Evolutionary conservation across 164 flowering plant species (phyloP).

Genomic region (Vitis riparia): DNA sequence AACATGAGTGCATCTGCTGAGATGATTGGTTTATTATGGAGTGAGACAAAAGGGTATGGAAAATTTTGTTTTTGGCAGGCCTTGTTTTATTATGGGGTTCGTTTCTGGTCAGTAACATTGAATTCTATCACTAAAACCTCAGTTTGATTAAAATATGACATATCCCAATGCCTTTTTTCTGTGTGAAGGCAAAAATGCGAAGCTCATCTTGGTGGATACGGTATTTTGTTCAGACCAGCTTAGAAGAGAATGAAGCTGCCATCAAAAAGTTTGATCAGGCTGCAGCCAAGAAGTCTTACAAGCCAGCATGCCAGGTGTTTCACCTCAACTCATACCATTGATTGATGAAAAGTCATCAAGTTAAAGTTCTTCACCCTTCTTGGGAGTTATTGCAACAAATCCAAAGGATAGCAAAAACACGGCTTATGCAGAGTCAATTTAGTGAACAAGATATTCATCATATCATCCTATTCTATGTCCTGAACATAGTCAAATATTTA

Average conservation of each 20-base stretch:
- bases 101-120: background rate
- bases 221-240: constrained; percentile 65
- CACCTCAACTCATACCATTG: constrained; percentile 70
- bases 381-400: background rate
- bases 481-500: background rate
- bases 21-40: background rate
- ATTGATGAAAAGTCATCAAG: constrained; percentile 8
- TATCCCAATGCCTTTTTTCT: constrained; percentile 2
- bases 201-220: constrained; percentile 89
- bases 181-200: constrained; percentile 77
- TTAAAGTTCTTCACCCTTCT: background rate
- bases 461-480: background rate
- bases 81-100: background rate
- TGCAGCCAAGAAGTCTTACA: constrained; percentile 56
- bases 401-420: background rate
- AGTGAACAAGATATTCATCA: background rate
- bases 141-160: background rate
- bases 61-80: background rate
- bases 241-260: constrained; percentile 73
- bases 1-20: no score
- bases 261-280: constrained; percentile 83
- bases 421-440: background rate
- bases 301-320: constrained; percentile 79
- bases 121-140: background rate
- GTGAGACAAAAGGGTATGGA: background rate